phyloP scores from a whole-genome alignment of 176 grass and related monocot species.

The Dactylis glomerata region DNA sequence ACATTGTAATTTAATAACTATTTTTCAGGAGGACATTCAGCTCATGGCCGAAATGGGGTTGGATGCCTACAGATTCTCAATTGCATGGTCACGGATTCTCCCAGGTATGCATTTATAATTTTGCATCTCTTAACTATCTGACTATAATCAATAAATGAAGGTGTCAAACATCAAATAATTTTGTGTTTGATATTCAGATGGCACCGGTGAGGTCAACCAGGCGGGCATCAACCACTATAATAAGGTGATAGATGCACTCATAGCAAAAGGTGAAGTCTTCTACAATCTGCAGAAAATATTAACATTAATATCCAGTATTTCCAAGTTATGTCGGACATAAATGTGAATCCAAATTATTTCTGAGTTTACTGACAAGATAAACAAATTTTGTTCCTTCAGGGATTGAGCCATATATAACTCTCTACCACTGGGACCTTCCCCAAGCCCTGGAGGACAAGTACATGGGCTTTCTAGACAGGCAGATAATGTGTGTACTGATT shows the following conservation, averaged over 20 bases:
- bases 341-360: too few relatives aligned
- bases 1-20: neutral
- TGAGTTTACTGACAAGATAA: too few relatives aligned
- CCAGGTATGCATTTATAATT: slow-evolving; percentile 35
- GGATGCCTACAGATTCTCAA: slow-evolving; percentile 82
- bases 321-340: too few relatives aligned
- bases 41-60: slow-evolving; percentile 78
- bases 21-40: slow-evolving; percentile 60
- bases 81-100: slow-evolving; percentile 70
- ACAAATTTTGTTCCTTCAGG: too few relatives aligned
- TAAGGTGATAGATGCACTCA: slow-evolving; percentile 56
- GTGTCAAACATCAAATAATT: neutral
- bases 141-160: neutral
- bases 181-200: slow-evolving; percentile 37
- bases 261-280: slow-evolving; percentile 47
- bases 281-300: neutral
- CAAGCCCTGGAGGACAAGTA: too few relatives aligned
- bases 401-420: too few relatives aligned
- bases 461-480: too few relatives aligned
- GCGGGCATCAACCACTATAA: slow-evolving; percentile 70
- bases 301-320: neutral
- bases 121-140: neutral
- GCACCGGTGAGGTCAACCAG: slow-evolving; percentile 54
- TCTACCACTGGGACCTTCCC: too few relatives aligned
- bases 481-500: too few relatives aligned